phyloP scores from a whole-genome alignment of 208 protist genomes.

The Entamoeba moshkovskii region DNA sequence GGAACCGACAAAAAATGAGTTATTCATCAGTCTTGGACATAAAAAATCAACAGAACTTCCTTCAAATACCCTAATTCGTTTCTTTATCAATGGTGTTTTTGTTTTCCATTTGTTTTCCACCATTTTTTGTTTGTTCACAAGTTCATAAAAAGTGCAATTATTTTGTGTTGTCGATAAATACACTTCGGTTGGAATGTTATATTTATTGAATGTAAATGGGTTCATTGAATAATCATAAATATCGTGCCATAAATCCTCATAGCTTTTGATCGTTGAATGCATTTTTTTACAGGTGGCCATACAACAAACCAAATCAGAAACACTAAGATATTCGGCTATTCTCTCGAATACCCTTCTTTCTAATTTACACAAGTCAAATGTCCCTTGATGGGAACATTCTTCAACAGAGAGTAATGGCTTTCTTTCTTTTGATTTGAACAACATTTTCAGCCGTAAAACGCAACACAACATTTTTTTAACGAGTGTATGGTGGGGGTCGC shows the following conservation, averaged over 20 bases:
- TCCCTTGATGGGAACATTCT: not conserved
- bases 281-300: not conserved
- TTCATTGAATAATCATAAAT: not conserved
- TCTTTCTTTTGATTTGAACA: not conserved
- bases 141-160: not conserved
- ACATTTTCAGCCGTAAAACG: not conserved
- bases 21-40: not conserved
- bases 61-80: not conserved
- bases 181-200: not conserved
- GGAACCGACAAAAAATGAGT: not conserved
- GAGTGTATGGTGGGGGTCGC: not conserved
- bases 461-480: not conserved
- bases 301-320: not conserved
- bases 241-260: not conserved
- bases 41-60: not conserved
- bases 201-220: not conserved
- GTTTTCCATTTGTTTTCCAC: not conserved
- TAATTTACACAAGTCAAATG: not conserved
- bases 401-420: not conserved
- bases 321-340: not conserved
- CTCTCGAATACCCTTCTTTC: not conserved
- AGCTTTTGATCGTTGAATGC: not conserved
- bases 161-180: not conserved
- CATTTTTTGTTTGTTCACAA: not conserved
- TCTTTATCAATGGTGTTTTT: not conserved